These are phyloP conservation scores for Dipodascopsis tothii DNA, from an alignment of 805 yeast species.

Conservation along the genomic window DNA sequence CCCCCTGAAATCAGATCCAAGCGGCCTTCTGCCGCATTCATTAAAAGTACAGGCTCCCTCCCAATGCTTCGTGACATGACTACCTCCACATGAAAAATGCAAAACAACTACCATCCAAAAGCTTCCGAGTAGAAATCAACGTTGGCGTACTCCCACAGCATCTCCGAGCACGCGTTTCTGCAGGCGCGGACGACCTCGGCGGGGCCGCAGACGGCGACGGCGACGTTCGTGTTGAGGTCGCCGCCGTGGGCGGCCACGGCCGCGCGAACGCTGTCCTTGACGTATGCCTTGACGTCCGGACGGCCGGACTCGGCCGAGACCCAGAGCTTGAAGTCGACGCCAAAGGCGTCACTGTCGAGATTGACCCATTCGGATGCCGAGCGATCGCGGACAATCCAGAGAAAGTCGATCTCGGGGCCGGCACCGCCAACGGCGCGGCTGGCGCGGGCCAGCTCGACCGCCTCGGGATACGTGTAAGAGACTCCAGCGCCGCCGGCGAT, in stretches of 20 bases:
- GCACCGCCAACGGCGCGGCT: conserved; percentile 12
- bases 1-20: no score
- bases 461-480: conserved; percentile 29
- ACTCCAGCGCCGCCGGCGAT: conserved; percentile 33
- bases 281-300: conserved; percentile 25
- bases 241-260: conserved; percentile 14
- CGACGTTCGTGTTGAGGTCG: conserved; percentile 18
- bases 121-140: conserved; percentile 28
- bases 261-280: conserved; percentile 16
- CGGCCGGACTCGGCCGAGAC: conserved; percentile 29
- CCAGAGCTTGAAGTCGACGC: conserved; percentile 26
- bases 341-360: conserved; percentile 20
- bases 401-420: conserved; percentile 24
- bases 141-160: conserved; percentile 24
- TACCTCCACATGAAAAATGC: no score
- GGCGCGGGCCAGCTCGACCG: conserved; percentile 16
- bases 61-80: no score
- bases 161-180: conserved; percentile 26
- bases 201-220: conserved; percentile 31
- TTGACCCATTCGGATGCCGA: conserved; percentile 27
- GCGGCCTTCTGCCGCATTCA: no score
- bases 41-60: no score
- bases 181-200: conserved; percentile 26
- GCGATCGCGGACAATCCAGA: conserved; percentile 29
- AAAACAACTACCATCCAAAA: conserved; percentile 28